These are phyloP conservation scores for Vanilla planifolia DNA, from an alignment of 106 monocot species.

Conservation along the genomic window DNA sequence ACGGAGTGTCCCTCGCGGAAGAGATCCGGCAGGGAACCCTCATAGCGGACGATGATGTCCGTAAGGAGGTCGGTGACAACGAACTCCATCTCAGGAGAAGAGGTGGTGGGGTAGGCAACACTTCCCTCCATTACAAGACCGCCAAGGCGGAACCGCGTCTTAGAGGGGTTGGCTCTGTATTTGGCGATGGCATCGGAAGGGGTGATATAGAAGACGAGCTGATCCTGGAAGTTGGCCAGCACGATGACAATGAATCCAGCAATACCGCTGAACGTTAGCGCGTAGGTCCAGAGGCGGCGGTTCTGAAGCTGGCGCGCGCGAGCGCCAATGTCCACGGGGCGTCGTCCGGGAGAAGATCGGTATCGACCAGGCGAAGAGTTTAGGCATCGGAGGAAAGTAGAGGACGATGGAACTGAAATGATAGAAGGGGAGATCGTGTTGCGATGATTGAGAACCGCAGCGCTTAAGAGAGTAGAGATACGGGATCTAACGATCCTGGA, in stretches of 20 bases:
- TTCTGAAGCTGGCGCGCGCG: slow-evolving; percentile 88
- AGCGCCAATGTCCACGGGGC: slow-evolving; percentile 75
- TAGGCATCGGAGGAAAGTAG: slow-evolving; percentile 8
- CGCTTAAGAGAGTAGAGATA: slow-evolving; percentile 14
- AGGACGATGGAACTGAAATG: background rate
- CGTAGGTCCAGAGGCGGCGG: slow-evolving; percentile 95
- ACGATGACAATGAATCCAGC: slow-evolving; percentile 94
- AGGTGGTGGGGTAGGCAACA: slow-evolving; percentile 44
- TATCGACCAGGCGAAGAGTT: slow-evolving; percentile 21
- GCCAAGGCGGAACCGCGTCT: slow-evolving; percentile 77
- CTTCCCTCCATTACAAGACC: slow-evolving; percentile 95
- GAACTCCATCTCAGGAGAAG: slow-evolving; percentile 88
- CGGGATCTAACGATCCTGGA: slow-evolving; percentile 21
- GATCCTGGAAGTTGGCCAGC: slow-evolving; percentile 89
- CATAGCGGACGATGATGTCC: slow-evolving; percentile 84
- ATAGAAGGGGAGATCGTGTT: slow-evolving; percentile 1
- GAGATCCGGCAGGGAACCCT: slow-evolving; percentile 84
- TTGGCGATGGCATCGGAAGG: slow-evolving; percentile 72
- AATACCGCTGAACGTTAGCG: slow-evolving; percentile 76
- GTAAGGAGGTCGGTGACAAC: slow-evolving; percentile 92
- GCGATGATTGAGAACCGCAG: background rate
- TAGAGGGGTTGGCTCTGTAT: slow-evolving; percentile 54
- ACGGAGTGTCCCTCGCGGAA: slow-evolving; percentile 98
- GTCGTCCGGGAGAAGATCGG: slow-evolving; percentile 18
- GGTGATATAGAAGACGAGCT: slow-evolving; percentile 93